A percentile compares a stretch with the other conserved stretches of the same genome.
Evolutionary conservation across 768 basidiomycete genomes (phyloP).

Genomic region (Tylopilus felleus): DNA sequence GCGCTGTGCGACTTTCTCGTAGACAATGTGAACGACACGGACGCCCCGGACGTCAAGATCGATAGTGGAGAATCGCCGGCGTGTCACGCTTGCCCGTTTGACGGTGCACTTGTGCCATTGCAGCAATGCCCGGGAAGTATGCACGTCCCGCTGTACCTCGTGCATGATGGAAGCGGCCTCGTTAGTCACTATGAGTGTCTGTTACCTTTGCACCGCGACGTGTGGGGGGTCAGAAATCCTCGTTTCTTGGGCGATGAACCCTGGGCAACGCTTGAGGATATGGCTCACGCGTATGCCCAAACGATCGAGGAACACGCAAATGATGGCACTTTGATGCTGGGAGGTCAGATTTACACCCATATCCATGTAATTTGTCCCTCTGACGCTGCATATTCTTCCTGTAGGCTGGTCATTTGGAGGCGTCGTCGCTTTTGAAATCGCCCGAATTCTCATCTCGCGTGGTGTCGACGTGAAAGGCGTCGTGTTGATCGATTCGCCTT

Average conservation of each 20-base stretch:
- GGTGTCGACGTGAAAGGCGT: constrained; percentile 52
- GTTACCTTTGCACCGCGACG: constrained; percentile 42
- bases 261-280: constrained; percentile 50
- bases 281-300: constrained; percentile 51
- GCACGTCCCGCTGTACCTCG: constrained; percentile 50
- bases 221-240: constrained; percentile 65
- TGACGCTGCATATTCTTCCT: background rate
- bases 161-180: constrained; percentile 74
- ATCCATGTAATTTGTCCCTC: background rate
- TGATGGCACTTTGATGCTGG: constrained; percentile 45
- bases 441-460: constrained; percentile 41
- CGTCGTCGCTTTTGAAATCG: constrained; percentile 62
- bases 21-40: background rate
- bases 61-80: background rate
- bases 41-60: background rate
- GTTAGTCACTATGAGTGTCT: constrained; percentile 49
- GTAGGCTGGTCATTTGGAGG: constrained; percentile 4
- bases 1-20: constrained; percentile 16
- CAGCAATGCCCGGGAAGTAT: constrained; percentile 31
- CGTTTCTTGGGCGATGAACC: constrained; percentile 39
- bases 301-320: constrained; percentile 34
- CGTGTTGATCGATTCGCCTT: constrained; percentile 65
- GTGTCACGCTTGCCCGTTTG: constrained; percentile 15
- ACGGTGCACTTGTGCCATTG: constrained; percentile 34
- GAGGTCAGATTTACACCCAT: constrained; percentile 41